Conservation (phyloP, 257 asterid species). For the Gentiana dahurica region DNA sequence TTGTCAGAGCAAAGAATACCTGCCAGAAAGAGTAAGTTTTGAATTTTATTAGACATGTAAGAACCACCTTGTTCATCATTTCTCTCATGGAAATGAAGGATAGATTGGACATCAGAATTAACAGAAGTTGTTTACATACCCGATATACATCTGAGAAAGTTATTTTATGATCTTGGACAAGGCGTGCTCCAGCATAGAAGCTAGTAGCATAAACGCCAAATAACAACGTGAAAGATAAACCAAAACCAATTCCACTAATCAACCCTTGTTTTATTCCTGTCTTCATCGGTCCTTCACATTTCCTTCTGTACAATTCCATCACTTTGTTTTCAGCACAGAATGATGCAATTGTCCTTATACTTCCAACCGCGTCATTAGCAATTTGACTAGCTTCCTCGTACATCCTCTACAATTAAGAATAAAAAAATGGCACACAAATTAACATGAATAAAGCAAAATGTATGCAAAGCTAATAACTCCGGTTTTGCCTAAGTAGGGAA, state of each 20-base stretch:
- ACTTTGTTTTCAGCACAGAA: slow-evolving; percentile 86
- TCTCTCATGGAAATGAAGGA: background rate
- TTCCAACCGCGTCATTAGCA: slow-evolving; percentile 36
- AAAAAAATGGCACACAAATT: background rate
- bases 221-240: slow-evolving; percentile 45
- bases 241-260: slow-evolving; percentile 70
- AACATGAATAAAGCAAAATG: background rate
- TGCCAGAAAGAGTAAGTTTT: slow-evolving; percentile 17
- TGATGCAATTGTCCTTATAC: slow-evolving; percentile 61
- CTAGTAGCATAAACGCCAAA: slow-evolving; percentile 71
- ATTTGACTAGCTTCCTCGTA: slow-evolving; percentile 90
- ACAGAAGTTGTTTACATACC: slow-evolving; percentile 26
- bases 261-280: slow-evolving; percentile 64
- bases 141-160: slow-evolving; percentile 72
- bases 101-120: background rate
- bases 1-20: slow-evolving; percentile 84
- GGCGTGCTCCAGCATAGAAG: slow-evolving; percentile 86
- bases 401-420: slow-evolving; percentile 39
- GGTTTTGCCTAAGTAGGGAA: background rate
- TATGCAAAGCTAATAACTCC: background rate
- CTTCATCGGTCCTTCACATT: slow-evolving; percentile 66
- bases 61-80: background rate
- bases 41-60: background rate
- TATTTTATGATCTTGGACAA: slow-evolving; percentile 54
- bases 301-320: slow-evolving; percentile 50